phyloP scores from a whole-genome alignment of 495 filamentous ascomycete genomes.

The Xylaria grammica region DNA sequence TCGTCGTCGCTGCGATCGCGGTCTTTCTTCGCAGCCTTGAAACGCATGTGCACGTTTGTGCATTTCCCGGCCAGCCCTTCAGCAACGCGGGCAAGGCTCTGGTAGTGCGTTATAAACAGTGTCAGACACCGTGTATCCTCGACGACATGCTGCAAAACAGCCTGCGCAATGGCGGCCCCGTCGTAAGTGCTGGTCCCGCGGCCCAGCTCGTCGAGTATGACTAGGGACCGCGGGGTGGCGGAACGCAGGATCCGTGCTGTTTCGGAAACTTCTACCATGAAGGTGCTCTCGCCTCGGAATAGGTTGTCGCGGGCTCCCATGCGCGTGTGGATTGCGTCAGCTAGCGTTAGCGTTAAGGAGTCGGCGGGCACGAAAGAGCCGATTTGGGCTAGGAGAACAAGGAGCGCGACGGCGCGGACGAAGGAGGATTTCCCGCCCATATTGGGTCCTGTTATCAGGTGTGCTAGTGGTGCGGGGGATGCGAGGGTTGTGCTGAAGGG shows the following conservation, averaged over 20 bases:
- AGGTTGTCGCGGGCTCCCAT: slow-evolving; percentile 99
- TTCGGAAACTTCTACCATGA: slow-evolving; percentile 96
- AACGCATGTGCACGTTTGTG: slow-evolving; percentile 84
- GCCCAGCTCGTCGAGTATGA: slow-evolving; percentile 95
- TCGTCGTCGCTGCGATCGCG: slow-evolving; percentile 8
- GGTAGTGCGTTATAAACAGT: slow-evolving; percentile 97
- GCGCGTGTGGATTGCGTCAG: slow-evolving; percentile 92
- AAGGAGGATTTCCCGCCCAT: slow-evolving; percentile 98
- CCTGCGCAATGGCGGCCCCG: slow-evolving; percentile 93
- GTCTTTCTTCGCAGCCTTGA: slow-evolving; percentile 56
- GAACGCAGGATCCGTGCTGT: slow-evolving; percentile 88
- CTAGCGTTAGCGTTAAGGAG: slow-evolving; percentile 74
- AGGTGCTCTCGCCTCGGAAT: slow-evolving; percentile 91
- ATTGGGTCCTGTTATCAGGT: slow-evolving; percentile 95
- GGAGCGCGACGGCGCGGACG: slow-evolving; percentile 88
- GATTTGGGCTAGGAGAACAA: slow-evolving; percentile 92
- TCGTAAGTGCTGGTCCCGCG: slow-evolving; percentile 93
- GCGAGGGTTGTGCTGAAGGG: slow-evolving; percentile 82
- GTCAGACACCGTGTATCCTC: slow-evolving; percentile 74
- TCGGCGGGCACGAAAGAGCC: slow-evolving; percentile 90
- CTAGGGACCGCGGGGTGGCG: slow-evolving; percentile 78
- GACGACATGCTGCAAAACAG: slow-evolving; percentile 86
- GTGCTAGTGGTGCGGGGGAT: slow-evolving; percentile 65
- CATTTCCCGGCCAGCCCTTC: slow-evolving; percentile 67
- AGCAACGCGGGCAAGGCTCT: slow-evolving; percentile 75